Evolutionary conservation across 257 asterid genomes (phyloP).

Genomic region (Nicotiana benthamiana): DNA sequence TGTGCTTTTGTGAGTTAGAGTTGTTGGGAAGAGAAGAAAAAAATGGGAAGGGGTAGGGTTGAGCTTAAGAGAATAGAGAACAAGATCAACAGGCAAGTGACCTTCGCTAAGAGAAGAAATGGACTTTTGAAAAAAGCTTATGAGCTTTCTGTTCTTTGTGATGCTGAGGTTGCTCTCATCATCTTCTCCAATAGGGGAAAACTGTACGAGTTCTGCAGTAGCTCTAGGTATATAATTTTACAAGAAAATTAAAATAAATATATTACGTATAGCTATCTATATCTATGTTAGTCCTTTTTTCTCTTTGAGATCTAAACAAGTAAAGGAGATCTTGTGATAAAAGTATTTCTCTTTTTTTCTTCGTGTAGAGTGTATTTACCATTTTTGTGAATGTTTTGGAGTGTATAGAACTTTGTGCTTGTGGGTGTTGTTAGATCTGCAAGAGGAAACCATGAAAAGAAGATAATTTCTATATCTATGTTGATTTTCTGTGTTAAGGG

Average conservation of each 20-base stretch:
- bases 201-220: slow-evolving; percentile 16
- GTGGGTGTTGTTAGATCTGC: slow-evolving; percentile 84
- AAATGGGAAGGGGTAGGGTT: slow-evolving; percentile 18
- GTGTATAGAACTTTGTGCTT: slow-evolving; percentile 72
- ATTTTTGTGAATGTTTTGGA: slow-evolving; percentile 62
- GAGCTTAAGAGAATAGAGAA: slow-evolving; percentile 21
- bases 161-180: slow-evolving; percentile 17
- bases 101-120: slow-evolving; percentile 18
- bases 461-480: slow-evolving; percentile 55
- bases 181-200: slow-evolving; percentile 19
- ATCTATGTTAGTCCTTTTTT: background rate
- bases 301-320: slow-evolving; percentile 24
- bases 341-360: slow-evolving; percentile 23
- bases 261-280: background rate
- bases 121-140: slow-evolving; percentile 17
- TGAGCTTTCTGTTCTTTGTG: slow-evolving; percentile 19
- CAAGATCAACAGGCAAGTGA: slow-evolving; percentile 13
- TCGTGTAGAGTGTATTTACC: slow-evolving; percentile 42
- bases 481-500: slow-evolving; percentile 24
- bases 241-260: background rate
- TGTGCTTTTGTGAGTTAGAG: slow-evolving; percentile 8
- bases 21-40: background rate
- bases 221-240: slow-evolving; percentile 10
- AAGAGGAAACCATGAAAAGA: slow-evolving; percentile 81
- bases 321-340: background rate